Base-by-base conservation (phyloP, 768 basidiomycete genomes). In the Suillus luteus region DNA sequence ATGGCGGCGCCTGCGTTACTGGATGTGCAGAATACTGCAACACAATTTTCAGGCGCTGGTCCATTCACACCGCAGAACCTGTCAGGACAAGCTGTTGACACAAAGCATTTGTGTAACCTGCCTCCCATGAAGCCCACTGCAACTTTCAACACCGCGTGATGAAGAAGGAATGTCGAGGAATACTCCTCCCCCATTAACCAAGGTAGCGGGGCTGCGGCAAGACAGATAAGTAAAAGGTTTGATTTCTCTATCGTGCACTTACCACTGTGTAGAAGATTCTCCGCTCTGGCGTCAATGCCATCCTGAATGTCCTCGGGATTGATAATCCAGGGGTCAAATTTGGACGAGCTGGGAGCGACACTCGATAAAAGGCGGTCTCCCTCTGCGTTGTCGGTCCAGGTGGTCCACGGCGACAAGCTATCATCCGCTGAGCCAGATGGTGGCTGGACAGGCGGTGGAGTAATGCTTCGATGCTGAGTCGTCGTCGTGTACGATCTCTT, bases 21-120 rank as follows among this genome's bases (percentile, higher is more conserved):
- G 19, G 52, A 54, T 54, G 52, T 54, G 19, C 52, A 54, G 31
- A 54, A 54, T 54, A 54, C 52, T 1, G 52, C 9, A 4, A 54
- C 11, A 54, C 52, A 33, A 12, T 33, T 10, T 0, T 54, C 8
- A 9, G 52, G 31, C 12, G 31, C 17, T 2, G 33, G 52, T 35
- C 31, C 19, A 2, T 54, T 33, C 5, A 2, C 33, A 35, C 52
- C 10, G 17, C 52, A 54, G 33, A 54, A 54, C 0, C 9, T 19
- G 31, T 54, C 52, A 9, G 52, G 52, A 10, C 52, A 54, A n/a
- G 52, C 52, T 2, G 10, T 54, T 0, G 9, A 54, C 17, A 54
- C 54, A 35, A 35, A 55, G 5, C 5, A n/a, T 37, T 35, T 55
- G 19, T 35, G 33, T 19, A 37, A 12, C 5, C 52, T 55, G 4